A percentile compares a stretch with the other conserved stretches of the same genome.
Evolutionary conservation across 345 rosid species (phyloP).

Genomic region (Mangifera indica): DNA sequence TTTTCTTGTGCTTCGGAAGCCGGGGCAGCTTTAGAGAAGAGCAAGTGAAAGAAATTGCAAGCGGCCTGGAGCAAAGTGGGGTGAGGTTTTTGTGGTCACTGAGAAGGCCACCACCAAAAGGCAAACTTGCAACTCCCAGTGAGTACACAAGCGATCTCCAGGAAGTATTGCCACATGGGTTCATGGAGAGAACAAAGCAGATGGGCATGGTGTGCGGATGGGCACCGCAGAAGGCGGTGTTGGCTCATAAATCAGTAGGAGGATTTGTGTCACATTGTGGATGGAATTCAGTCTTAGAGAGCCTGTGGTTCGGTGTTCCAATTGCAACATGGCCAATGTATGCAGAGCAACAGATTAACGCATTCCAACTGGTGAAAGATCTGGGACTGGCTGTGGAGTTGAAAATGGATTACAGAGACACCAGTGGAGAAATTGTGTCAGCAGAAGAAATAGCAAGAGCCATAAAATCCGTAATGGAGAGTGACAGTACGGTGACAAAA

Average conservation of each 20-base stretch:
- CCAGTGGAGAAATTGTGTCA: neutral
- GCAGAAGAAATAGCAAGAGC: constrained; percentile 31
- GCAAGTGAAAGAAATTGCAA: constrained; percentile 26
- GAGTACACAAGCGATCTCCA: neutral
- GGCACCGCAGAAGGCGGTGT: constrained; percentile 29
- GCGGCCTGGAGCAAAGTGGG: constrained; percentile 29
- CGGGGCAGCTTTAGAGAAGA: constrained; percentile 2
- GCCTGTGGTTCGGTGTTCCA: constrained; percentile 32
- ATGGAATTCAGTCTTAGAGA: constrained; percentile 42
- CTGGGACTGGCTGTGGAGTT: constrained; percentile 24
- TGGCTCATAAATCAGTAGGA: constrained; percentile 23
- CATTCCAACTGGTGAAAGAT: constrained; percentile 27
- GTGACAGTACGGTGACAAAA: constrained; percentile 1
- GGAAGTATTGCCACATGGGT: constrained; percentile 16
- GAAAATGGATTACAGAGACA: neutral
- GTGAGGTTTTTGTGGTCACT: constrained; percentile 21
- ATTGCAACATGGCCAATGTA: constrained; percentile 32
- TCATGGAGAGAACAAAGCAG: constrained; percentile 14
- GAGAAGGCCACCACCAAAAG: neutral
- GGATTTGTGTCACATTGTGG: constrained; percentile 49
- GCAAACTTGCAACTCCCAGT: neutral
- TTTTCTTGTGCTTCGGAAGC: constrained; percentile 40
- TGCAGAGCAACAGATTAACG: constrained; percentile 41
- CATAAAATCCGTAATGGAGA: constrained; percentile 28
- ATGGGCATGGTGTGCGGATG: constrained; percentile 18